Conservation (phyloP, 2,329 filamentous ascomycete genomes). For the Alternaria conjuncta region DNA sequence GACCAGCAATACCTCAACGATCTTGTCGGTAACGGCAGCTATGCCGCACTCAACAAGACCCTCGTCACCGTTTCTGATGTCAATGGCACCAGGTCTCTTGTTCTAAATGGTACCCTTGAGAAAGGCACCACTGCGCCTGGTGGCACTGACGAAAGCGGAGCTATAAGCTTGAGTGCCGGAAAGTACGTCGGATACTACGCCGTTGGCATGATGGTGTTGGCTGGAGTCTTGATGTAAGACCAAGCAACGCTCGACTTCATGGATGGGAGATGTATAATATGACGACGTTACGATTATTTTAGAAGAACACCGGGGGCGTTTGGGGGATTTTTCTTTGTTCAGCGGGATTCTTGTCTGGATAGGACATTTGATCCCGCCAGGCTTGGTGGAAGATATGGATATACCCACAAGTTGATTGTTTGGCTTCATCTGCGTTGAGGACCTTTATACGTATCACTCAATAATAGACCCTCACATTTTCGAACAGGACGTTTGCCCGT, state of each 20-base stretch:
- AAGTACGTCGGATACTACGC: constrained; percentile 49
- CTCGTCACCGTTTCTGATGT: constrained; percentile 67
- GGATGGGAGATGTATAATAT: not conserved
- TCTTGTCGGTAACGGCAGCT: constrained; percentile 64
- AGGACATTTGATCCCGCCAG: not conserved
- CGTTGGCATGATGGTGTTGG: constrained; percentile 47
- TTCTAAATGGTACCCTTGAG: constrained; percentile 77
- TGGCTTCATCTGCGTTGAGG: not conserved
- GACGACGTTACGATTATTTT: constrained; percentile 4
- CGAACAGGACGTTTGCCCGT: not conserved
- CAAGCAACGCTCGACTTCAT: not conserved
- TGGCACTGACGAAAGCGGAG: constrained; percentile 39
- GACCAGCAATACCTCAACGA: constrained; percentile 65
- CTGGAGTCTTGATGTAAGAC: constrained; percentile 24
- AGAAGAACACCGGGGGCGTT: not conserved
- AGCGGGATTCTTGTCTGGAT: not conserved
- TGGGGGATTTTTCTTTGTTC: not conserved
- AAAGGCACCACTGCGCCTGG: constrained; percentile 59
- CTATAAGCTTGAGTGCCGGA: constrained; percentile 26
- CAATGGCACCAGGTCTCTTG: constrained; percentile 68
- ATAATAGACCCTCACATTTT: not conserved
- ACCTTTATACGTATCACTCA: not conserved
- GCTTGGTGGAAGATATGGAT: not conserved
- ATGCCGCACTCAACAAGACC: constrained; percentile 64
- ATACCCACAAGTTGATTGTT: not conserved